Base-by-base conservation (phyloP, 1,284 basidiomycete species). In the Sporisorium exsertum region DNA sequence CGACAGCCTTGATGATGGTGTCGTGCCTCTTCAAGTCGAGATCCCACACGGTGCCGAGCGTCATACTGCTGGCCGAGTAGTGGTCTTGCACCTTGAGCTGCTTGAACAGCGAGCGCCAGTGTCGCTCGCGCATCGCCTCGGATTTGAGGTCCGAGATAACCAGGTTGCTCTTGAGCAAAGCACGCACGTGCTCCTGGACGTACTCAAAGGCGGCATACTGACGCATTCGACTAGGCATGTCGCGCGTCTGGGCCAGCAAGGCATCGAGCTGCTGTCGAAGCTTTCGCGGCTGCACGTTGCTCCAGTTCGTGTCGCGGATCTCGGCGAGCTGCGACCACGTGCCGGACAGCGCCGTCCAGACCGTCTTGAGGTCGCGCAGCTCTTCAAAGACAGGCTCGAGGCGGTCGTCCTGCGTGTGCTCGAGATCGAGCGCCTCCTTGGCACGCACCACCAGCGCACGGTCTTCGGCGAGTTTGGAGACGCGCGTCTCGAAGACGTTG, bases 161-260 rank as follows among this genome's bases (percentile, higher is more conserved):
- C 1, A 91, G 86, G 85, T 98, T 97, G 57, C 93, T 92, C 88
- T 97, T 98, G 79, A 97, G 89, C 37, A 96, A 88, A 7, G 91
- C 90, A 53, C 92, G 90, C 64, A 99, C 88, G 20, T 92, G 89
- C 54, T 99, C 96, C 83, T 98, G 96, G 3, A 99, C 94, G 84
- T 94, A 96, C 88, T 99, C 97, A 83, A 98, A 99, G 0, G 97
- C 97, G 10, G 95, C 94, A 85, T 99, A 99, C 86, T 99, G 97
- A 67, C 97, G 91, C 97, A 99, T 99, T 63, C 95, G 90, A 54
- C 94, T 97, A 0, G 97, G 97, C 95, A 99, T 96, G 57, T 98
- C 96, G 87, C 95, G 95, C 20, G 95, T 98, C 33, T 94, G 94
- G 27, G 90, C 89, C 58, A 99, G 87, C 58, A 99, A 88, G 4